phyloP scores from a whole-genome alignment of 768 basidiomycete species.

The Boletus pseudo-olivaceus region DNA sequence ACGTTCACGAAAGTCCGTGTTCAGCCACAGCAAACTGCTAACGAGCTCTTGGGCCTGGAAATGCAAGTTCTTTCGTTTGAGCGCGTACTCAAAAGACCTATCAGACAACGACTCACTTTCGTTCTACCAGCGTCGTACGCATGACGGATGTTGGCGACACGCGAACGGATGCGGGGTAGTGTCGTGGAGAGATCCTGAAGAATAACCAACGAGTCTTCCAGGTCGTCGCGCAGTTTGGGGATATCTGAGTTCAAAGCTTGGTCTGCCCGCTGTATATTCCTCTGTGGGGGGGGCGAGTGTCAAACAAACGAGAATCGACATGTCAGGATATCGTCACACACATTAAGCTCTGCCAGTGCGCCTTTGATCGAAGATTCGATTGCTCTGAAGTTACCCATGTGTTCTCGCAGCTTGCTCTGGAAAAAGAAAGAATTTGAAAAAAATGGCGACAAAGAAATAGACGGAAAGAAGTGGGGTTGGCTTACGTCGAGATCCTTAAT shows the following conservation, averaged over 20 bases:
- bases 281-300: constrained; percentile 32
- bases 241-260: constrained; percentile 56
- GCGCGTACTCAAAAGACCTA: background rate
- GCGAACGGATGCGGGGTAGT: constrained; percentile 59
- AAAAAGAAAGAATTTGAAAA: background rate
- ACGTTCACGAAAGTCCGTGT: constrained; percentile 74
- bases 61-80: background rate
- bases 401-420: constrained; percentile 63
- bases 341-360: constrained; percentile 58
- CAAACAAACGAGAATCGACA: background rate
- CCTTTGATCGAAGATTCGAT: constrained; percentile 70
- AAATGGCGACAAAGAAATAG: background rate
- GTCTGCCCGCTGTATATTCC: constrained; percentile 56
- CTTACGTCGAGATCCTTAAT: constrained; percentile 62
- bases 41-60: constrained; percentile 61
- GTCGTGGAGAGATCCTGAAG: constrained; percentile 54
- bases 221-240: constrained; percentile 56
- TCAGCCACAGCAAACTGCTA: constrained; percentile 67
- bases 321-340: constrained; percentile 22
- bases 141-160: constrained; percentile 57
- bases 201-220: constrained; percentile 57
- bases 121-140: constrained; percentile 69
- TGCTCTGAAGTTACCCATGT: constrained; percentile 70
- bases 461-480: background rate
- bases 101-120: constrained; percentile 43